Evolutionary conservation across 345 rosid species (phyloP).

Genomic region (Eucalyptus brandiana): DNA sequence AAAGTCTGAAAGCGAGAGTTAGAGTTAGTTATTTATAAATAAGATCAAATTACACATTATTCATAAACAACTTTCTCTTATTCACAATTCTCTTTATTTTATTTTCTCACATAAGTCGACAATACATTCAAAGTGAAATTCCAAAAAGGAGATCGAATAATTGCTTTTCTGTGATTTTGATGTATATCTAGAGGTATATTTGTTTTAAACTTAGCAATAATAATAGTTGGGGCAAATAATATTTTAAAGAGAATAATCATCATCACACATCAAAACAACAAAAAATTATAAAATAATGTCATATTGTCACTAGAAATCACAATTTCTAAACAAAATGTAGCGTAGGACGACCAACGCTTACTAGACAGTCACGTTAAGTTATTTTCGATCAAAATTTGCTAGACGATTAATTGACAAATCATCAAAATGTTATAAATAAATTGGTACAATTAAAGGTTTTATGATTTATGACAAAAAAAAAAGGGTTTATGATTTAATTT

Average conservation of each 20-base stretch:
- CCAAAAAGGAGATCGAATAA: neutral
- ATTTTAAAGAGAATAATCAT: neutral
- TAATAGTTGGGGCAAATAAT: neutral
- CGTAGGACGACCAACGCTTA: fast-evolving
- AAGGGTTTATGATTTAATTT: too few species aligned
- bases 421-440: too few species aligned
- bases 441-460: too few species aligned
- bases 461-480: too few species aligned
- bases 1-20: fast-evolving
- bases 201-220: neutral
- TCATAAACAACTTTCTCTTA: neutral
- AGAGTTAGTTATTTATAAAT: neutral
- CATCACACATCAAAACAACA: neutral
- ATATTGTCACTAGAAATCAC: neutral
- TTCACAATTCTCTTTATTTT: neutral
- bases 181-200: neutral
- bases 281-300: neutral
- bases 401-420: neutral
- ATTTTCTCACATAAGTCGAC: neutral
- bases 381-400: too few species aligned
- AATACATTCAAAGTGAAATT: neutral
- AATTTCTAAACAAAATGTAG: neutral
- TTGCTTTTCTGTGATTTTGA: neutral
- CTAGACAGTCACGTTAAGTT: neutral
- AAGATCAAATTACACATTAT: neutral